Percentiles rank a stretch among this genome's conserved stretches.
Evolutionary conservation across 768 basidiomycete genomes (phyloP).

Genomic region (Ephemerocybe angulata): DNA sequence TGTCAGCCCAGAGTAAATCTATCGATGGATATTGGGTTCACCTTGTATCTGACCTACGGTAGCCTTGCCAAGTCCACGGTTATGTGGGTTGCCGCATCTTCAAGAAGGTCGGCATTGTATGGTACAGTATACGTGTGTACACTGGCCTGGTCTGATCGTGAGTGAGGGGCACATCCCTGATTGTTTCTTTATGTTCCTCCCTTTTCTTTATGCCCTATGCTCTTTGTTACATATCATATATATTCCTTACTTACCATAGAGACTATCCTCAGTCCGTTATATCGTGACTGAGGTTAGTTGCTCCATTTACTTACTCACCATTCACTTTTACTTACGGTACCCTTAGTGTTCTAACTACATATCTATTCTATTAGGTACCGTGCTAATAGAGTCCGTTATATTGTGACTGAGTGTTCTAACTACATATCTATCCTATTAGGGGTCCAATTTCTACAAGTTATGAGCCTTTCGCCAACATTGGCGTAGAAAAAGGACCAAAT

Average conservation of each 20-base stretch:
- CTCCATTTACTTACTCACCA: not conserved
- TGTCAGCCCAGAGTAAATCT: no score
- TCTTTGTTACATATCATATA: not conserved
- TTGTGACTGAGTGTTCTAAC: not conserved
- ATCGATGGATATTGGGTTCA: no score
- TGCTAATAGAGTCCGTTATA: not conserved
- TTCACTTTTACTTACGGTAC: not conserved
- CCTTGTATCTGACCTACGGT: no score
- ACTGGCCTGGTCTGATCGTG: no score
- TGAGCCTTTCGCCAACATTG: constrained; percentile 13
- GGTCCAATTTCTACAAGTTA: constrained; percentile 16
- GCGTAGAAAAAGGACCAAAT: not conserved
- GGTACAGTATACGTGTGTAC: no score
- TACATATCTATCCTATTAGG: not conserved
- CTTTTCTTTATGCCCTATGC: not conserved
- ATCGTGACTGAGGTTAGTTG: not conserved
- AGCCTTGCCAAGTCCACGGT: no score
- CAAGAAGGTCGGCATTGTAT: no score
- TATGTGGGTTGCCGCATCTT: no score
- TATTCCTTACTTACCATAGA: not conserved
- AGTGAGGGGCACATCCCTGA: not conserved
- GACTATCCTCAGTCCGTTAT: not conserved
- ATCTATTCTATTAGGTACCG: not conserved
- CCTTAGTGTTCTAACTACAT: not conserved
- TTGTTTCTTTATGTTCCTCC: not conserved